Conservation (phyloP, 805 yeast genomes). For the Saturnispora saitoi region DNA sequence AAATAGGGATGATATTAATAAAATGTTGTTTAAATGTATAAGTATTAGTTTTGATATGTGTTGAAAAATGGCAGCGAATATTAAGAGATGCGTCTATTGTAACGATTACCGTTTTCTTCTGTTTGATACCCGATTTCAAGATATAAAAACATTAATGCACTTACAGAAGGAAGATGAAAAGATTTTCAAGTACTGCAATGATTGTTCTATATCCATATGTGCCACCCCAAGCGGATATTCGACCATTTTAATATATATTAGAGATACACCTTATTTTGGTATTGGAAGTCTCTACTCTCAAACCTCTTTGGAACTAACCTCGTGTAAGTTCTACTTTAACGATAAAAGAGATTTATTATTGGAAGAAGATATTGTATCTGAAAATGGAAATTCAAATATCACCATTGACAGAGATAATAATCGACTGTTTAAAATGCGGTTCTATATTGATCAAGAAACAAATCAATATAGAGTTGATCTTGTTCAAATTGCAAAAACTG, state of each 20-base stretch:
- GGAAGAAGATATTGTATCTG: constrained; percentile 8
- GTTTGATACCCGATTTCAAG: too few species aligned
- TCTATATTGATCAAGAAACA: constrained; percentile 6
- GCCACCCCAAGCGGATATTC: constrained; percentile 13
- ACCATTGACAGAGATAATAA: not conserved
- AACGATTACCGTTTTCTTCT: not conserved
- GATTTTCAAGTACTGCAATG: constrained; percentile 10
- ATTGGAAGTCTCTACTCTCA: constrained; percentile 10
- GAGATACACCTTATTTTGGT: constrained; percentile 14
- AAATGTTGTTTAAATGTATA: too few species aligned
- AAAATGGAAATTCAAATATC: not conserved
- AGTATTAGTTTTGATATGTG: too few species aligned
- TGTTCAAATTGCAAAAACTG: constrained; percentile 10
- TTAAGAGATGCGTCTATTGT: too few species aligned
- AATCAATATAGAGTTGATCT: constrained; percentile 14
- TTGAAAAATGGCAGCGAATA: too few species aligned
- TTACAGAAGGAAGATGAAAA: constrained; percentile 2
- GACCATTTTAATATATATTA: constrained; percentile 11
- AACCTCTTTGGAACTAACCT: constrained; percentile 9
- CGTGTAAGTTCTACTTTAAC: constrained; percentile 13
- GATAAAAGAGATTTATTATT: constrained; percentile 13
- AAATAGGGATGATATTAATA: too few species aligned
- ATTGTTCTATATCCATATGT: constrained; percentile 12
- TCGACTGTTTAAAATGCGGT: not conserved
- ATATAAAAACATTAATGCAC: not conserved